Percentiles rank a stretch among this genome's conserved stretches.
phyloP scores from a whole-genome alignment of 2,329 filamentous ascomycete species.

The Didymosphaeria variabile region DNA sequence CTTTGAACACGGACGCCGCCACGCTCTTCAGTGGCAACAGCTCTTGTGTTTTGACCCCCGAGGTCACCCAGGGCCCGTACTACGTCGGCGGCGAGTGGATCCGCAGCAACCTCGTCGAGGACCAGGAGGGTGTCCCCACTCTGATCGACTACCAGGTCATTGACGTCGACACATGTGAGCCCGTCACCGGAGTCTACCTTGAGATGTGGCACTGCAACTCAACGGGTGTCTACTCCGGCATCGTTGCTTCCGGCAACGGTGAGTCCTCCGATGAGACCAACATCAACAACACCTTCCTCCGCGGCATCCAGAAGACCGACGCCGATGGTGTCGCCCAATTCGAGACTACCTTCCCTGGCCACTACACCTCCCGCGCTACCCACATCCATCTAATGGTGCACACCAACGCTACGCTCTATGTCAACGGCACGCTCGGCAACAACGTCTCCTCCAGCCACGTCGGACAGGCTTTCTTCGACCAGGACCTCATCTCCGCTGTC shows the following conservation, averaged over 20 bases:
- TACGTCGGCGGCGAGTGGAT: conserved; percentile 59
- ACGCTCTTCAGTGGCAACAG: conserved; percentile 34
- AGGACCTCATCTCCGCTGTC: background rate
- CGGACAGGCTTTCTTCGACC: conserved; percentile 9
- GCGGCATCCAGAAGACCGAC: conserved; percentile 57
- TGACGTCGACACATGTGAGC: conserved; percentile 61
- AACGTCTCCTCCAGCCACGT: background rate
- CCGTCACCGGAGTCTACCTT: conserved; percentile 55
- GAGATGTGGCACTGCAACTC: conserved; percentile 57
- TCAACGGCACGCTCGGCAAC: conserved; percentile 45
- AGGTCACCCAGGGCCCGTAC: conserved; percentile 35
- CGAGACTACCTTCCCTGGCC: conserved; percentile 55
- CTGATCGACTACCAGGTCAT: conserved; percentile 61
- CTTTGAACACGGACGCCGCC: conserved; percentile 22
- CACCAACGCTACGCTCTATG: conserved; percentile 40
- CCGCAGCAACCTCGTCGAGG: conserved; percentile 57
- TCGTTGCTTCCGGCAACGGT: conserved; percentile 15
- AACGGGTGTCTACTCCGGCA: conserved; percentile 15
- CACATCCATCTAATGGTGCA: conserved; percentile 40
- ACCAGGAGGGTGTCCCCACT: conserved; percentile 57
- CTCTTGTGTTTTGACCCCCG: conserved; percentile 34
- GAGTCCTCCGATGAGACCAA: conserved; percentile 2
- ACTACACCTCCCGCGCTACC: conserved; percentile 28
- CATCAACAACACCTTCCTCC: conserved; percentile 47
- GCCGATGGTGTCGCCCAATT: conserved; percentile 57